Evolutionary conservation across 306 rosid species (phyloP), one percentile per base, ranked within the genome.

Genomic region (Betula pendula): DNA sequence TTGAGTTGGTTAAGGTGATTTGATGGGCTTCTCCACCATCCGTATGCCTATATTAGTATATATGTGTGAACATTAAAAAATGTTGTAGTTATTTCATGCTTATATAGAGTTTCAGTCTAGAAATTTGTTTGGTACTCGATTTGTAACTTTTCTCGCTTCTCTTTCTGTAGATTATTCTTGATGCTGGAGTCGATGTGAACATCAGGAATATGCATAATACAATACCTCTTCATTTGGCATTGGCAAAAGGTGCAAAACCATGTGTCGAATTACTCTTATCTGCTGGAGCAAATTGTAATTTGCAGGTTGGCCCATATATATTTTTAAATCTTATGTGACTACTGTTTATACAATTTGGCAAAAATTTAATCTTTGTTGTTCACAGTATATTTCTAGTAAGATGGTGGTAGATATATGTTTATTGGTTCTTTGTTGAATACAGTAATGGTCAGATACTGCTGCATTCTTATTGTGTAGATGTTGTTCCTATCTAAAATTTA

Each of bases 181-280:
- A 90, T 70, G 97, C 92, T 70, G 97, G 97, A 43, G 96, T 95
- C 45, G 88, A 88, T 87, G 99, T 92, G 84, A 92, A 95, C 90
- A 90, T 92, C 73, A 87, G 90, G 75, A 92, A 92, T 85, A 90
- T 86, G 82, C 96, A 92, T 86, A 92, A 92, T 85, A 92, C 92
- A 65, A 89, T 92, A 83, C 99, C 99, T 68, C 97, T 95, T 72
- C 99, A 95, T 77, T 90, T 95, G 73, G 97, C 99, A 50, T 79
- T 95, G 82, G 97, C 97, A 83, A 88, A 96, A 88, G 99, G 99
- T 42, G 96, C 99, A 43, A 95, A 92, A 87, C 87, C 93, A 76
- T 92, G 97, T 80, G 89, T 92, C 79, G 88, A 92, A 74, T 87
- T 95, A 86, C 99, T 95, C 83, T 89, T 95, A 24, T 82, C 91